Base-by-base conservation (phyloP, 2,329 filamentous ascomycete species). In the Sclerotinia nivalis region DNA sequence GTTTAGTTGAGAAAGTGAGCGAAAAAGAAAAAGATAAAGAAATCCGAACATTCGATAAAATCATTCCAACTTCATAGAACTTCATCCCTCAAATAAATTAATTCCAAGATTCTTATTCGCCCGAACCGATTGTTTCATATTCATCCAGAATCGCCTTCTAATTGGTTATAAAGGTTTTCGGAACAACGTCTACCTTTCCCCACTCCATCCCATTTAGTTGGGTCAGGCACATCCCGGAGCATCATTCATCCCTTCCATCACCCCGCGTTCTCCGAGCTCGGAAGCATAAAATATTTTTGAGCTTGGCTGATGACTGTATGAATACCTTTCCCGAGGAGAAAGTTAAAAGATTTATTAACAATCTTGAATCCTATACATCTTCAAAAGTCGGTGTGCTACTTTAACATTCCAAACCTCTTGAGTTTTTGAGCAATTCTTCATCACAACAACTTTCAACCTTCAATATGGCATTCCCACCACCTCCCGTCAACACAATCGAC, bases 401-500 rank as follows among this genome's bases (percentile, higher is more conserved):
- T 54, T 18, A 28, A 28, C 58, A 59, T 60, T 37, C 9, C n/a
- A 54, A 65, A 9, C 52, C 28, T 37, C 20, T 7, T 65, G 22
- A 54, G 9, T 65, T 28, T 65, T 22, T 10, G 52, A 40, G 13
- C 28, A 65, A n/a, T 28, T 50, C 61, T 9, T 15, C n/a, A 52
- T 25, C n/a, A 25, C 4, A 37, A 20, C 20, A 28, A 13, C 9
- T 49, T 47, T 66, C 64, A 75, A 67, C 45, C 61, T 34, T 66
- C 69, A 75, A 68, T 37, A 82, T 82, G 79, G 62, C 83, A 52
- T 95, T 94, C 78, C 93, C 93, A 74, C 93, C 93, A 43, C 88
- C 91, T 15, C 90, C 92, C 4, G 88, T 92, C 75, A 88, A 88
- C 78, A 91, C 91, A 73, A 95, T 97, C 83, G 87, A 98, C 85